A percentile compares a stretch with the other conserved stretches of the same genome.
Conservation (phyloP, 768 basidiomycete genomes). For the Scleroderma bovista region DNA sequence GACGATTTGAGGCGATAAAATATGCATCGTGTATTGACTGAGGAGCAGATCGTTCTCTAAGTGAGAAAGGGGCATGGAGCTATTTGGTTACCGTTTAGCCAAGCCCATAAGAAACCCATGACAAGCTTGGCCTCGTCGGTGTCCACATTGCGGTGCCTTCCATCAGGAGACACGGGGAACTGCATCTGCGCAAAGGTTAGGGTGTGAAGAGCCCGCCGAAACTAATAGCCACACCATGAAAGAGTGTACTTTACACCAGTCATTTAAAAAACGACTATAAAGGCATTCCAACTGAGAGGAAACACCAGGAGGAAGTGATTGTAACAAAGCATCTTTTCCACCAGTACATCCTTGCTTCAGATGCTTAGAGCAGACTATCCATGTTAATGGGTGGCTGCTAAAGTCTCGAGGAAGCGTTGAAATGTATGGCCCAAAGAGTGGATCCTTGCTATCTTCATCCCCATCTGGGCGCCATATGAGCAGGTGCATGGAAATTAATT, state of each 20-base stretch:
- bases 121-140: conserved; percentile 6
- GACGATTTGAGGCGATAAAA: conserved; percentile 54
- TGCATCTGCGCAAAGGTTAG: conserved; percentile 2
- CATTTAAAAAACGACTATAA: conserved; percentile 44
- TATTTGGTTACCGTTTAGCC: conserved; percentile 71
- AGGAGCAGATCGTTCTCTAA: too few relatives aligned
- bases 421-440: conserved; percentile 70
- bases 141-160: background rate
- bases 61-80: too few relatives aligned
- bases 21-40: conserved; percentile 91
- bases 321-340: conserved; percentile 31
- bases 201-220: background rate
- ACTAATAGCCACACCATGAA: conserved; percentile 45
- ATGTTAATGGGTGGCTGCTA: conserved; percentile 75
- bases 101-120: conserved; percentile 74
- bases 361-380: conserved; percentile 40
- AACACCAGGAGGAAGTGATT: conserved; percentile 45
- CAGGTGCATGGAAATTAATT: conserved; percentile 79
- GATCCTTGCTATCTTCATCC: conserved; percentile 43
- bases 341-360: conserved; percentile 1
- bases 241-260: conserved; percentile 48
- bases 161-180: background rate
- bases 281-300: conserved; percentile 37
- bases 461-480: conserved; percentile 53
- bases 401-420: conserved; percentile 72